Base-by-base conservation (phyloP, 495 filamentous ascomycete species). In the Usnea hakonensis region DNA sequence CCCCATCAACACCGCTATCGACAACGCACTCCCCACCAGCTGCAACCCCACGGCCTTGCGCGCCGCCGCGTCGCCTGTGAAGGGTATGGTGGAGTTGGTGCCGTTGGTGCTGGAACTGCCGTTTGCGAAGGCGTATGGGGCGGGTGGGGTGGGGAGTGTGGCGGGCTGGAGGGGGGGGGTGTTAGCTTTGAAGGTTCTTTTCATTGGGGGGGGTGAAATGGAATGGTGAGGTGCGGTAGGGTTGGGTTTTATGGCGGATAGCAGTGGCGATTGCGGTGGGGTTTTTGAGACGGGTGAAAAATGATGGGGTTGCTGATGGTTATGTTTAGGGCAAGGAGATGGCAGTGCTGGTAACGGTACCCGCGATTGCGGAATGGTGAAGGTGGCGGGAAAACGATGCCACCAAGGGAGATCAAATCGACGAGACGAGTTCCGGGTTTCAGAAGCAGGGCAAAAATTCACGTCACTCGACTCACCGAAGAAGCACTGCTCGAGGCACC, bases 41-140 rank as follows among this genome's bases (percentile, higher is more conserved):
- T 21, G 11, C 26, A 26, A 7, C 26, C 40, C 36, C 23, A 28
- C 28, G 14, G 32, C 21, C 17, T 32, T 32, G 16, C 48, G 48
- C 14, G 30, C 48, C 26, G 28, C 41, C 13, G 55, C 55, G 13
- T 28, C 33, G 50, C 60, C 64, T 21, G 37, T 53, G 28, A 66
- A 66, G 2, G 64, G 55, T 13, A 63, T 23, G 7, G 59, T 66
- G 8, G 41, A 19, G 32, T 66, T 66, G 0, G 64, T 62, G 0
- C 26, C 48, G 17, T 62, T 63, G 13, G 21, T 46, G 33, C 23
- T 44, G n/a, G 36, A 28, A 5, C 37, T 37, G n/a, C 50, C 35
- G 36, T 40, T 57, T n/a, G 48, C 5, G n/a, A 61, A 6, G 2
- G 61, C 55, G 54, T 66, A 66, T 9, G 52, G 60, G 9, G 60